A percentile compares a stretch with the other conserved stretches of the same genome.
These are phyloP conservation scores for Mycena sp. DNA, from an alignment of 1,284 basidiomycete species.

Conservation along the genomic window DNA sequence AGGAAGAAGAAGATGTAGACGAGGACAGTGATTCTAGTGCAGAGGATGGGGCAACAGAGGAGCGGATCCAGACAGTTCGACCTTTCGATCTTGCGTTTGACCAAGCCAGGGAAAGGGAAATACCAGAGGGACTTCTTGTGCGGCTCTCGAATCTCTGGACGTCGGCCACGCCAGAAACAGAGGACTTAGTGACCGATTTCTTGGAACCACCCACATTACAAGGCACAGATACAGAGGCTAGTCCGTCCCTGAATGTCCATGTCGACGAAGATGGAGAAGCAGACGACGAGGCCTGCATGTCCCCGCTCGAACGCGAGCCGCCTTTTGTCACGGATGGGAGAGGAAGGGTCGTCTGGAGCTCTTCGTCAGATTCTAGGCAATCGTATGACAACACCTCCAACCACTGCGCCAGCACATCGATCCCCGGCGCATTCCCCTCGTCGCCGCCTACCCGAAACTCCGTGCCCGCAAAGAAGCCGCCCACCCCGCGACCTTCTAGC, in stretches of 20 bases:
- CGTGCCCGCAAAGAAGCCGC: slow-evolving; percentile 25
- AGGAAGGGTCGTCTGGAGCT: slow-evolving; percentile 67
- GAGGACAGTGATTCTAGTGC: slow-evolving; percentile 31
- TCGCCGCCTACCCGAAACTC: neutral
- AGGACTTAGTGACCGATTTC: neutral
- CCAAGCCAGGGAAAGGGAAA: neutral
- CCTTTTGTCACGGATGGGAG: slow-evolving; percentile 68
- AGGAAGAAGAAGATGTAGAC: slow-evolving; percentile 25
- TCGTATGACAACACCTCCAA: neutral
- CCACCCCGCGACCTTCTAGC: slow-evolving; percentile 21
- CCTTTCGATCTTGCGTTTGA: slow-evolving; percentile 23
- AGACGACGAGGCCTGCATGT: slow-evolving; percentile 15
- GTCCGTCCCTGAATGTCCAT: neutral
- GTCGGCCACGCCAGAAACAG: neutral
- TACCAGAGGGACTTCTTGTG: neutral
- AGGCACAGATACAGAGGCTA: neutral
- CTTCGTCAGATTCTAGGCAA: slow-evolving; percentile 32
- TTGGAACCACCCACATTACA: neutral
- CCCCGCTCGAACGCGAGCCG: slow-evolving; percentile 47
- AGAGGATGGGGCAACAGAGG: neutral
- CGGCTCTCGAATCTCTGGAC: slow-evolving; percentile 4
- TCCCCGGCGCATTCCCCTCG: slow-evolving; percentile 8
- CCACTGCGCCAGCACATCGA: slow-evolving; percentile 10
- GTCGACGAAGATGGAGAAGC: neutral
- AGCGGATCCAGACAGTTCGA: slow-evolving; percentile 16